Base-by-base conservation (phyloP, 495 filamentous ascomycete species). In the Lasiosphaeria miniovina region DNA sequence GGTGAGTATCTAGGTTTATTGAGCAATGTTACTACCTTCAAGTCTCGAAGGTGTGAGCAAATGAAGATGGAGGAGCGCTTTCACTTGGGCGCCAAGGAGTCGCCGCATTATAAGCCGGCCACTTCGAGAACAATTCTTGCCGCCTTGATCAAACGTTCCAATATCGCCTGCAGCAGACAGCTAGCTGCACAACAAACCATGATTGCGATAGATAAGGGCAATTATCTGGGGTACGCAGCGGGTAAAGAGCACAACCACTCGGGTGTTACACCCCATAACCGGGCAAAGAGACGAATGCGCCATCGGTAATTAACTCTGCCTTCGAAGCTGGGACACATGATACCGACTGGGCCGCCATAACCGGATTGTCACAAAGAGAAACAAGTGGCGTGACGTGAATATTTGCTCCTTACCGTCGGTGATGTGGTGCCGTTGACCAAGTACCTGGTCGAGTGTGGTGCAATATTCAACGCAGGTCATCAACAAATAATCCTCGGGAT, bases 231-330 rank as follows among this genome's bases (percentile, higher is more conserved):
- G 10, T 12, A 49, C 17, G 32, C 49, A 35, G 12, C 49, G 49
- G 49, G 49, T 51, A 51, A 51, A 51, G 17, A 9, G 6, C 7
- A 11, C 17, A 24, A 10, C 49, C 49, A 51, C 49, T 51, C 49
- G 17, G 46, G 7, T 51, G 3, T 51, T 5, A 46, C 43, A 14
- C 6, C 5, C 43, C 4, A n/a, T 46, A 46, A 6, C 43, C 43
- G 43, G 43, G 43, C 6, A 46, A 46, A 46, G 43, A 46, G 11
- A 3, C 2, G 43, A 2, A 2, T 9, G 8, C 15, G 43, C 12
- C 12, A 6, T 46, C 43, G 43, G 43, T 46, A 9, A 46, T 46
- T 46, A 5, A 41, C 15, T 46, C 6, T 46, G 43, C 43, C 43
- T 46, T 5, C 24, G 15, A 14, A n/a, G 12, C 43, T 46, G 12